Conservation (phyloP, 2,329 filamentous ascomycete genomes). For the Shiraia bambusicola region DNA sequence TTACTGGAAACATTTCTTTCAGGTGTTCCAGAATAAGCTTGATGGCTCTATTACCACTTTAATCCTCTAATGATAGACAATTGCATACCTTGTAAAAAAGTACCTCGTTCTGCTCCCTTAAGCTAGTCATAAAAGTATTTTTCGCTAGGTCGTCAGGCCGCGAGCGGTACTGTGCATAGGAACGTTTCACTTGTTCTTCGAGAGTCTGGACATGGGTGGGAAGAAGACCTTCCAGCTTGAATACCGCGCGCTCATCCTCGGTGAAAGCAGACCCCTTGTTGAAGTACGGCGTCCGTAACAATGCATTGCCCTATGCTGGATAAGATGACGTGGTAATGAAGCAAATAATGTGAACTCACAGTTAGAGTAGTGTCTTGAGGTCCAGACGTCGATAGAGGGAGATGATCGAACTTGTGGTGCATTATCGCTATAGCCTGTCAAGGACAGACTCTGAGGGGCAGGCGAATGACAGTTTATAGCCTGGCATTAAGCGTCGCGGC, state of each 20-base stretch:
- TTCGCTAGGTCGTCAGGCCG: constrained; percentile 69
- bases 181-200: constrained; percentile 73
- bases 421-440: background rate
- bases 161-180: constrained; percentile 75
- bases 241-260: constrained; percentile 64
- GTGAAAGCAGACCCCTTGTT: constrained; percentile 86
- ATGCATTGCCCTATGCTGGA: constrained; percentile 42
- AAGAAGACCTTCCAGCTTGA: constrained; percentile 71
- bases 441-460: background rate
- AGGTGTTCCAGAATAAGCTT: constrained; percentile 75
- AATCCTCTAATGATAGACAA: no score
- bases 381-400: constrained; percentile 47
- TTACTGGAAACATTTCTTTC: constrained; percentile 85
- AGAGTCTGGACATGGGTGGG: constrained; percentile 72
- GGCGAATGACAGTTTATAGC: background rate
- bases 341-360: constrained; percentile 18
- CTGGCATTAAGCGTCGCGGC: no score
- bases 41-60: constrained; percentile 4
- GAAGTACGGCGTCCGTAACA: constrained; percentile 67
- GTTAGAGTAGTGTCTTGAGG: constrained; percentile 44
- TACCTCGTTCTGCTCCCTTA: constrained; percentile 84
- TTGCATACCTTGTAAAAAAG: constrained; percentile 69
- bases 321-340: constrained; percentile 2
- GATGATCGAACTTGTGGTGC: constrained; percentile 39
- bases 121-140: constrained; percentile 82